phyloP scores from a whole-genome alignment of 1,284 basidiomycete genomes.

The Puccinia hordei region DNA sequence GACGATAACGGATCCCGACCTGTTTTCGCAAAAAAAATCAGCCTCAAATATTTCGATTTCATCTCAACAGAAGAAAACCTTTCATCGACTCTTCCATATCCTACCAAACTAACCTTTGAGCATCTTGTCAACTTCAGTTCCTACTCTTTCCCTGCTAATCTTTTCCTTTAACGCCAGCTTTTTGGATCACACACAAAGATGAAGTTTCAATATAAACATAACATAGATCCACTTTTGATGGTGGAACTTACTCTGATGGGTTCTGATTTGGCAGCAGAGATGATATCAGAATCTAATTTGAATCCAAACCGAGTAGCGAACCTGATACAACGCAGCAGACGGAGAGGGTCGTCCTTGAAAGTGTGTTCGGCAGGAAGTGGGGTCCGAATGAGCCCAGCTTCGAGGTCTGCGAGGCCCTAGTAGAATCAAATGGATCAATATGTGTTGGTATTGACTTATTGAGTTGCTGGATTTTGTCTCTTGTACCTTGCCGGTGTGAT shows the following conservation, averaged over 20 bases:
- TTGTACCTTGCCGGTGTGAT: conserved; percentile 75
- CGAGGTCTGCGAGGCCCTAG: conserved; percentile 80
- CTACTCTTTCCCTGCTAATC: conserved; percentile 58
- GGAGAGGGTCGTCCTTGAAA: conserved; percentile 89
- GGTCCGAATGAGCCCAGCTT: conserved; percentile 79
- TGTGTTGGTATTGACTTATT: not conserved
- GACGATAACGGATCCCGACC: conserved; percentile 55
- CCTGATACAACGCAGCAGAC: conserved; percentile 83
- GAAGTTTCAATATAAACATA: not conserved
- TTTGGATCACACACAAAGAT: conserved; percentile 41
- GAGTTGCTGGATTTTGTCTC: not conserved
- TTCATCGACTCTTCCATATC: not conserved
- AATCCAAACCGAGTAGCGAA: conserved; percentile 91
- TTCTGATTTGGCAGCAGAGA: conserved; percentile 68
- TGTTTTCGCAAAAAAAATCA: conserved; percentile 2
- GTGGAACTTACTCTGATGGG: conserved; percentile 62
- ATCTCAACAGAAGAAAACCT: conserved; percentile 24
- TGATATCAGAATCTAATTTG: conserved; percentile 72
- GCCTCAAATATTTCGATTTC: not conserved
- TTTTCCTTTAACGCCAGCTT: conserved; percentile 56
- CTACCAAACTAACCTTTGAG: conserved; percentile 64
- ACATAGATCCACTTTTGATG: conserved; percentile 13
- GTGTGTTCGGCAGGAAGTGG: conserved; percentile 84
- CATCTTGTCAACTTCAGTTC: conserved; percentile 60
- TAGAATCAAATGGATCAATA: not conserved